phyloP scores from a whole-genome alignment of 148 eudicot genomes.

The Pharnaceum exiguum region DNA sequence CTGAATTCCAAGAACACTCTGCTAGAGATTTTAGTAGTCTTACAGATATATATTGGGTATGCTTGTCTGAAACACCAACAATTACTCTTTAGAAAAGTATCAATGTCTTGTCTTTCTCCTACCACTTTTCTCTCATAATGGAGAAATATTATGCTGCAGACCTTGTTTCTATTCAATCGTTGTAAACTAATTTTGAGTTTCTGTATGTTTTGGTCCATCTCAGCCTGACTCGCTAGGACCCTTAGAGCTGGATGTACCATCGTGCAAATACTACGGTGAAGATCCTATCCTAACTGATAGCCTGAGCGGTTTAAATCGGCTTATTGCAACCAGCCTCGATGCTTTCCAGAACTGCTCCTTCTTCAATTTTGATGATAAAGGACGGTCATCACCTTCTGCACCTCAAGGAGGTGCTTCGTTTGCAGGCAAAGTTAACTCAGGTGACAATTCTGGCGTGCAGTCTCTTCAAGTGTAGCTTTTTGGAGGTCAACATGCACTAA shows the following conservation, averaged over 20 bases:
- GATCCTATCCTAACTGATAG: constrained; percentile 81
- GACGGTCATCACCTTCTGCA: constrained; percentile 38
- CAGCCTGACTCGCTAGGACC: constrained; percentile 98
- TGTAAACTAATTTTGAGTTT: constrained; percentile 14
- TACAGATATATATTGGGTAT: constrained; percentile 88
- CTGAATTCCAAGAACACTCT: constrained; percentile 37
- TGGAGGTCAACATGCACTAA: background rate
- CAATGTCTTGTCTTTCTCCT: background rate
- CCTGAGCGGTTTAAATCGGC: constrained; percentile 80
- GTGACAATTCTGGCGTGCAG: constrained; percentile 22
- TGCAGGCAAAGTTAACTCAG: constrained; percentile 41
- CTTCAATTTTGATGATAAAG: constrained; percentile 61
- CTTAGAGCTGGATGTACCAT: constrained; percentile 69
- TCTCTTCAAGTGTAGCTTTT: constrained; percentile 26
- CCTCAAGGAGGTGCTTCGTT: constrained; percentile 48
- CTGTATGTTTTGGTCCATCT: constrained; percentile 1
- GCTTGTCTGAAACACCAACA: background rate
- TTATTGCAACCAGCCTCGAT: constrained; percentile 88
- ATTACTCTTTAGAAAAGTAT: background rate
- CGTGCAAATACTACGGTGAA: constrained; percentile 76
- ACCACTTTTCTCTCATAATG: background rate
- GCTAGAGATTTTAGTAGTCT: constrained; percentile 50
- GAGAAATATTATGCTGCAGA: background rate
- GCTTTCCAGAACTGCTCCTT: constrained; percentile 81
- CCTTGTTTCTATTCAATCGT: background rate